These are phyloP conservation scores for Penicillium sp. DNA, from an alignment of 2,329 filamentous ascomycete species.

Conservation along the genomic window DNA sequence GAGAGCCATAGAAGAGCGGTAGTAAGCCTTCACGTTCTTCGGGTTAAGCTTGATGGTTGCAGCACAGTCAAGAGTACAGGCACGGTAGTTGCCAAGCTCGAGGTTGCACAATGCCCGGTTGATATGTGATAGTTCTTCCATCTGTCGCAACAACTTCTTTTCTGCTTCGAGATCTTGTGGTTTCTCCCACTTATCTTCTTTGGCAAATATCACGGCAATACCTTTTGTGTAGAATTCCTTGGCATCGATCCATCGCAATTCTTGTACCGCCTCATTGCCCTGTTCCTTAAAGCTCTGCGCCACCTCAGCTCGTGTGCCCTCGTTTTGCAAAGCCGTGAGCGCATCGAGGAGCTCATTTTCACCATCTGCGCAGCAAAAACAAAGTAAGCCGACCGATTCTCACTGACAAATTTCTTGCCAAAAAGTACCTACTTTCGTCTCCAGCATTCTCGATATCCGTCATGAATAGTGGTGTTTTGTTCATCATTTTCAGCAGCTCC, in stretches of 20 bases:
- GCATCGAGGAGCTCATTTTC: constrained; percentile 82
- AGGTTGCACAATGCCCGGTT: constrained; percentile 90
- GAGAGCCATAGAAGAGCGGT: constrained; percentile 73
- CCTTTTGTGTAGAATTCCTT: constrained; percentile 88
- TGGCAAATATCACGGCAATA: constrained; percentile 62
- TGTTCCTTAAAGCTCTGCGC: constrained; percentile 80
- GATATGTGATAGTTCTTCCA: constrained; percentile 70
- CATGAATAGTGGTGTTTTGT: constrained; percentile 86
- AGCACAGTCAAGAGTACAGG: constrained; percentile 78
- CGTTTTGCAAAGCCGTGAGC: constrained; percentile 82
- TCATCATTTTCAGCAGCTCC: constrained; percentile 59
- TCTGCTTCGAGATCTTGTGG: constrained; percentile 53
- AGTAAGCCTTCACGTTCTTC: constrained; percentile 81
- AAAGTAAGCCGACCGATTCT: background rate
- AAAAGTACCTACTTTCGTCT: constrained; percentile 44
- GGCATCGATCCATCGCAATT: constrained; percentile 70
- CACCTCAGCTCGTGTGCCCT: constrained; percentile 81
- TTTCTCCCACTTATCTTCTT: constrained; percentile 52
- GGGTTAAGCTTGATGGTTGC: constrained; percentile 72
- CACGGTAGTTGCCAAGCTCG: constrained; percentile 80
- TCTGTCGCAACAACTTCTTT: constrained; percentile 55
- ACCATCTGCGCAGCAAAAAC: constrained; percentile 41
- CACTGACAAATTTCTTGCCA: background rate
- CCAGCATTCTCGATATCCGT: constrained; percentile 67
- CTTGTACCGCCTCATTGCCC: constrained; percentile 80